Evolutionary conservation across 2,329 filamentous ascomycete species (phyloP), one percentile per base, ranked within the genome.

Genomic region (Trichoderma endophyticum): DNA sequence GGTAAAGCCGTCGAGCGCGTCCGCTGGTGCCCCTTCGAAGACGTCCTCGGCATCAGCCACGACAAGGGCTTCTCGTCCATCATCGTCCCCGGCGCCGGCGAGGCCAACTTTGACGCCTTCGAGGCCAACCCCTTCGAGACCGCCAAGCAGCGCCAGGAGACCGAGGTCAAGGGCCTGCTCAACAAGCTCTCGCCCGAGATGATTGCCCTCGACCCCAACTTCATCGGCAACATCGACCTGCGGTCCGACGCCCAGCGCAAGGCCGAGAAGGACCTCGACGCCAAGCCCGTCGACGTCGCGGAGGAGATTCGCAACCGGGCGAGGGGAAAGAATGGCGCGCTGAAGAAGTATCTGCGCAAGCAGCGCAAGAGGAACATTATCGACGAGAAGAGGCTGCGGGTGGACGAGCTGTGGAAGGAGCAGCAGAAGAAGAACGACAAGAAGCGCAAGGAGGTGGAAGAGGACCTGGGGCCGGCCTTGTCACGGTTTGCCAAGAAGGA

Each of bases 141-240:
- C 68, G 88, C 86, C 78, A 97, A 96, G 83, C 95, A 98, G 84
- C 90, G 96, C 77, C 95, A 97, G 82, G 96, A 99, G 82, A 88
- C 88, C 65, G 96, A 99, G 82, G 94, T 99, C 81, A 94, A 93
- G 84, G 86, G 89, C 14, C 86, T 99, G 75, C 89, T 99, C 77
- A 97, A 97, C 86, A 99, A 99, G 85, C 86, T 99, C 62, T 90
- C 95, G 78, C 95, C 96, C 4, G 95, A 97, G 79, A 99, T 98
- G 94, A 99, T 99, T 74, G 93, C 94, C 1, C 86, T 99, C 26
- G 92, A 99, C 79, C 95, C 96, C 76, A 92, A 96, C 81, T 97
- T 94, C 79, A 90, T 99, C 77, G 96, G 96, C 70, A 93, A 91
- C 76, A 86, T 99, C 36, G 95, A 99, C 80, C 85, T 94, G 71